Percentiles rank a stretch among this genome's conserved stretches.
phyloP scores from a whole-genome alignment of 768 basidiomycete species.

The Mycena rebaudengoi region DNA sequence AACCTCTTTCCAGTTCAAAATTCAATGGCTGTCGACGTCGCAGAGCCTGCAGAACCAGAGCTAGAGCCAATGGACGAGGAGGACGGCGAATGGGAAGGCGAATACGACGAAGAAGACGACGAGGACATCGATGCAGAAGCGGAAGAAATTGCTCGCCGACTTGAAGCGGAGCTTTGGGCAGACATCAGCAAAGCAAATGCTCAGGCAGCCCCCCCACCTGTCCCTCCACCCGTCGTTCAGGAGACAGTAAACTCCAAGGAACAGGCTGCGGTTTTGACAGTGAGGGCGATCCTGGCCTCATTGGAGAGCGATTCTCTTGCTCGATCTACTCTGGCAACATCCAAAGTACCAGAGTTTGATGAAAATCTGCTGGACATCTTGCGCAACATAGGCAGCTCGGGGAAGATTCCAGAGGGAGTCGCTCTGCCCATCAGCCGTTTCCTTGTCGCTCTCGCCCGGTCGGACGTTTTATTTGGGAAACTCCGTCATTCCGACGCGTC shows the following conservation, averaged over 20 bases:
- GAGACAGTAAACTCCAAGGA: constrained; percentile 45
- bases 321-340: constrained; percentile 58
- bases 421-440: constrained; percentile 67
- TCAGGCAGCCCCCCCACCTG: constrained; percentile 34
- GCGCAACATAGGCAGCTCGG: constrained; percentile 54
- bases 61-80: no score
- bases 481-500: constrained; percentile 71
- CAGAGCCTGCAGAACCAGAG: no score
- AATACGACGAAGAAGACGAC: constrained; percentile 39
- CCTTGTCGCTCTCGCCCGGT: constrained; percentile 72
- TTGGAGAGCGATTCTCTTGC: constrained; percentile 66
- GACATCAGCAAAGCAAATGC: constrained; percentile 66
- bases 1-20: no score
- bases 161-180: constrained; percentile 83
- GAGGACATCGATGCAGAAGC: constrained; percentile 76
- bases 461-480: constrained; percentile 69
- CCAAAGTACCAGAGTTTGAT: constrained; percentile 57
- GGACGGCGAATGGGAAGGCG: constrained; percentile 39
- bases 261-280: constrained; percentile 69
- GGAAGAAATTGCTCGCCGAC: constrained; percentile 73
- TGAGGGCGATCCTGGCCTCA: constrained; percentile 67
- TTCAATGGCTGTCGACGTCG: no score
- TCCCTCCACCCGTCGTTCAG: no score
- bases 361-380: constrained; percentile 66
- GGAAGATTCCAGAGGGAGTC: constrained; percentile 59